Evolutionary conservation across 1,284 basidiomycete species (phyloP).

Genomic region (Peniophora sp.): DNA sequence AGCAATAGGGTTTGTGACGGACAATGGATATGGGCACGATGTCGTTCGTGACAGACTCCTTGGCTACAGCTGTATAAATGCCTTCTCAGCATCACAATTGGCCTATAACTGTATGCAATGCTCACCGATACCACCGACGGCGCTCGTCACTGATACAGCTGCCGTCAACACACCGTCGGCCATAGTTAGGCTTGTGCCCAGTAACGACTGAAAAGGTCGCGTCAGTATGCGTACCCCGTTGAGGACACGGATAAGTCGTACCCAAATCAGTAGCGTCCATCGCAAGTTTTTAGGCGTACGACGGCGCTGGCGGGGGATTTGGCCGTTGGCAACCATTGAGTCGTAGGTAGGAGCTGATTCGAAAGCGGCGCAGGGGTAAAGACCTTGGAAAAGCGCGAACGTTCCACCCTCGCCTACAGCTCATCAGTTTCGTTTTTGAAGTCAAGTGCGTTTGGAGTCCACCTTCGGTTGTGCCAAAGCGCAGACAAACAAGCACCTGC

Average conservation of each 20-base stretch:
- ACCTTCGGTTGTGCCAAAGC: conserved; percentile 55
- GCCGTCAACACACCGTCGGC: conserved; percentile 58
- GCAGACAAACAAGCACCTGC: conserved; percentile 47
- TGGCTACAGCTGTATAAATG: conserved; percentile 36
- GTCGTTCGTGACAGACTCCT: conserved; percentile 34
- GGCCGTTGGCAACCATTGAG: conserved; percentile 7
- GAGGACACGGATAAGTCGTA: conserved; percentile 17
- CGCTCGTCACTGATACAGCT: conserved; percentile 61
- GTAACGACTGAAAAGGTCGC: conserved; percentile 17
- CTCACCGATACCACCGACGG: conserved; percentile 48
- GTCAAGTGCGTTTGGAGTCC: conserved; percentile 1
- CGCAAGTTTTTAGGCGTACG: conserved; percentile 20
- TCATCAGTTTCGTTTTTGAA: background rate
- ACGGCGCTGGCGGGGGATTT: background rate
- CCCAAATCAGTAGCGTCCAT: conserved; percentile 50
- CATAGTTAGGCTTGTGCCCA: conserved; percentile 47
- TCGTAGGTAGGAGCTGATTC: conserved; percentile 24
- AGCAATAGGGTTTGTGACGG: conserved; percentile 11
- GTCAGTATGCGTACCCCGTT: background rate
- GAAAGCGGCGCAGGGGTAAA: conserved; percentile 43
- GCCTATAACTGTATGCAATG: background rate
- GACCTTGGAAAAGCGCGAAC: conserved; percentile 55
- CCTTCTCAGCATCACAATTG: conserved; percentile 23
- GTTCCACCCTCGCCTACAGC: conserved; percentile 57
- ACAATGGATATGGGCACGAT: conserved; percentile 55